Evolutionary conservation across 179 eudicot species (phyloP).

Genomic region (Spergularia azorica): DNA sequence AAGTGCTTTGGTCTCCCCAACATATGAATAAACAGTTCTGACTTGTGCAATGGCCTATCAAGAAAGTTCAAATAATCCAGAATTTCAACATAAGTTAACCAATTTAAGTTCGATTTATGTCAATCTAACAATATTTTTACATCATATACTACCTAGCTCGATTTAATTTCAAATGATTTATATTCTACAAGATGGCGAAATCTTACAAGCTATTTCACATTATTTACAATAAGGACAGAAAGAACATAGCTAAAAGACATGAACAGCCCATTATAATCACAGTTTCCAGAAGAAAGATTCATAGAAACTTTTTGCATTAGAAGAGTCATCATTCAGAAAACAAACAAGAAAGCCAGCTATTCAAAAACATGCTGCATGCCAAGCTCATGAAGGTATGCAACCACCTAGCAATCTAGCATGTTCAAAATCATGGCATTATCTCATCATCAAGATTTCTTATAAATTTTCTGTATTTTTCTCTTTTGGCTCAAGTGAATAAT

Average conservation of each 20-base stretch:
- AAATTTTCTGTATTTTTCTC: neutral
- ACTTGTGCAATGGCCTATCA: constrained; percentile 96
- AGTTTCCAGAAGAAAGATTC: constrained; percentile 8
- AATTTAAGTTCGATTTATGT: neutral
- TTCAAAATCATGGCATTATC: constrained; percentile 27
- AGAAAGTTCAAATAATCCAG: neutral
- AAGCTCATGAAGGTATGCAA: constrained; percentile 24
- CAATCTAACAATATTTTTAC: neutral
- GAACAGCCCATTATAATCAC: constrained; percentile 1
- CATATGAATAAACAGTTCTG: constrained; percentile 91
- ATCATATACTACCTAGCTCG: no score
- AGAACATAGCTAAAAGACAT: constrained; percentile 13
- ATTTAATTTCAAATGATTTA: no score
- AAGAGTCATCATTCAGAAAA: constrained; percentile 14
- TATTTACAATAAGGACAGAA: neutral
- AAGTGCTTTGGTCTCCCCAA: constrained; percentile 87
- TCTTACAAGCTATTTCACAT: neutral
- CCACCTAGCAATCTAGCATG: constrained; percentile 19
- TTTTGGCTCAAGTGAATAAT: constrained; percentile 4
- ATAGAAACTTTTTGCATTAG: neutral
- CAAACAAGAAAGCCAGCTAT: constrained; percentile 25
- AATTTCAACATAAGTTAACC: constrained; percentile 6
- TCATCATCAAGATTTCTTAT: constrained; percentile 1
- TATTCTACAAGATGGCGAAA: neutral
- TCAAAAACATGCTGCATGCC: constrained; percentile 27